Evolutionary conservation across 345 rosid genomes (phyloP), one percentile per base, ranked within the genome.

Genomic region (Eucalyptus grandis): DNA sequence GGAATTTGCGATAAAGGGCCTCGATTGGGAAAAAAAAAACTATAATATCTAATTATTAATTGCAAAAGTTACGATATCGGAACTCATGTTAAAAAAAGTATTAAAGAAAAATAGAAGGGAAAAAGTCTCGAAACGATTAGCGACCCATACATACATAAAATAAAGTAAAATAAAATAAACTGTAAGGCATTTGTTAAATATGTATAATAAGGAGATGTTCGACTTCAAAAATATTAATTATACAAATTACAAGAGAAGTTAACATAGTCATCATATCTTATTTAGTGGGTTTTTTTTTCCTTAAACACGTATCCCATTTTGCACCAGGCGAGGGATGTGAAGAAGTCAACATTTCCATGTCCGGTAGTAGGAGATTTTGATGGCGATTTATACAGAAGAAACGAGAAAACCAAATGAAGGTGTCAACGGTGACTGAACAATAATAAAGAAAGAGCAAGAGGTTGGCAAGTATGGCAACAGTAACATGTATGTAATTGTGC

Each of bases 181-280:
- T 58, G 7, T 11, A 58, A 26, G 69, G 69, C 31, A 60, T 60
- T 60, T 60, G 69, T 27, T 60, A 60, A 27, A 60, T 60, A 60
- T 27, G 67, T 60, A 60, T 27, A 26, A 60, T 4, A 56, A 56
- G 62, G 62, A 22, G n/a, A 60, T 12, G 8, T 60, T 60, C 67
- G n/a, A 12, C 67, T 60, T 60, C n/a, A 0, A 26, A 60, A 60
- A 60, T 60, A 12, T 60, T 27, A 0, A 60, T 0, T 60, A 60
- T 60, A 1, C 31, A 60, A 56, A 56, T 56, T 24, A 56, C 62
- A 56, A 56, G 9, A 22, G 62, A 56, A 56, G 6, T 24, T 22
- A 56, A 22, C 62, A 56, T 56, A 9, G 30, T 24, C 30, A 24
- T 56, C 62, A 56, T 24, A 56, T 56, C 30, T 56, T 56, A 56